These are phyloP conservation scores for Boletus reticuloceps DNA, from an alignment of 768 basidiomycete genomes.

Conservation along the genomic window DNA sequence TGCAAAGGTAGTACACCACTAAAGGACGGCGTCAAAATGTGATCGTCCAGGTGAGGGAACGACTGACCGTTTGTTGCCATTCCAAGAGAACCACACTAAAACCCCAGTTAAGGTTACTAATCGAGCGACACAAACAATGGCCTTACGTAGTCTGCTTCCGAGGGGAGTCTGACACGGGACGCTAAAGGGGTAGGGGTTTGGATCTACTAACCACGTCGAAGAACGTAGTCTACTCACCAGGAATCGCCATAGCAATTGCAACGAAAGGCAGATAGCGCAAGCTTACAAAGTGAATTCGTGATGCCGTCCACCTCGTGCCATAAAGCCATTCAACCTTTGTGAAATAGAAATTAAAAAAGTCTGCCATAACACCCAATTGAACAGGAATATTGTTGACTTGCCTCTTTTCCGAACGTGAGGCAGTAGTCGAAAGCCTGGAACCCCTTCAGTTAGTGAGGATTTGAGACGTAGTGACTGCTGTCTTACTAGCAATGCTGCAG, in stretches of 20 bases:
- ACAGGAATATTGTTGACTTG: neutral
- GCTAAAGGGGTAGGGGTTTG: neutral
- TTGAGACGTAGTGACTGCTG: neutral
- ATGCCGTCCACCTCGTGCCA: constrained; percentile 13
- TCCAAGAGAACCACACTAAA: neutral
- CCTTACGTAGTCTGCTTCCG: constrained; percentile 7
- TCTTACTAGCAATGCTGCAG: constrained; percentile 12
- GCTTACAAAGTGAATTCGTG: constrained; percentile 17
- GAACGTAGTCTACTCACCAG: constrained; percentile 1
- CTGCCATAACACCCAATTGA: too few species aligned
- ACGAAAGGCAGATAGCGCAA: constrained; percentile 23
- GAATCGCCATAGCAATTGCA: constrained; percentile 12
- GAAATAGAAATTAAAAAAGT: neutral
- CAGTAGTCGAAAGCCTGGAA: constrained; percentile 16
- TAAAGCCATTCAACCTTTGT: constrained; percentile 17
- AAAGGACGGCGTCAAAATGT: neutral
- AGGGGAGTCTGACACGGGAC: neutral
- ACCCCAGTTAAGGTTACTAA: neutral
- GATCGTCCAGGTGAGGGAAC: neutral
- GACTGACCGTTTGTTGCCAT: constrained; percentile 6
- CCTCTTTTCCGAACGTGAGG: constrained; percentile 15
- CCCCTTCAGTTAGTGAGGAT: neutral
- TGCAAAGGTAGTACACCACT: constrained; percentile 16
- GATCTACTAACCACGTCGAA: neutral
- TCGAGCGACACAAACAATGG: neutral